Evolutionary conservation across 352 stramenopile species (phyloP).

Genomic region (Saprolegnia parasitica): DNA sequence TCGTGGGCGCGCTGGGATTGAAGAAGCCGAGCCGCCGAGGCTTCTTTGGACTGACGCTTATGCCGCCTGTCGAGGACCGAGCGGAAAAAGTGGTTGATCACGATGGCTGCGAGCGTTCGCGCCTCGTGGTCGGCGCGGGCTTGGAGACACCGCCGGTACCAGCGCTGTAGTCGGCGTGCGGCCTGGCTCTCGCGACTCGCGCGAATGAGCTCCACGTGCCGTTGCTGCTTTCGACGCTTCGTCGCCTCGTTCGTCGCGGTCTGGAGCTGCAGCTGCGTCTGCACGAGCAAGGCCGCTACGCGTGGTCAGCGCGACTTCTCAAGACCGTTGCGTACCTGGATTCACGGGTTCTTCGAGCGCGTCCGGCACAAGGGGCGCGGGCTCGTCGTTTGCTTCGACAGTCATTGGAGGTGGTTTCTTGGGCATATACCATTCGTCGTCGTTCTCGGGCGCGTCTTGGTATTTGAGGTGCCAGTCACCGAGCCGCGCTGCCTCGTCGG

Average conservation of each 20-base stretch:
- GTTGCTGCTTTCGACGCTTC: not conserved
- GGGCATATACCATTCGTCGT: not conserved
- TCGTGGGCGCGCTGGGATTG: conserved; percentile 12
- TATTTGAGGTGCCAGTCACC: not conserved
- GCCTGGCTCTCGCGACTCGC: not conserved
- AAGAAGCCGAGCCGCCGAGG: not conserved
- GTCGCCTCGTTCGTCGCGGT: not conserved
- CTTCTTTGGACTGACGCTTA: not conserved
- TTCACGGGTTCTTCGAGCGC: too few relatives aligned
- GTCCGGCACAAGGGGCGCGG: too few relatives aligned
- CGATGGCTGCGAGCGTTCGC: not conserved
- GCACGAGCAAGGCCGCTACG: too few relatives aligned
- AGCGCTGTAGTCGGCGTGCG: conserved; percentile 6
- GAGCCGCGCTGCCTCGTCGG: not conserved
- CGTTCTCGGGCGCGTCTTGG: not conserved
- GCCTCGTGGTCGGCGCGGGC: not conserved
- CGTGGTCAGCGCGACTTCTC: too few relatives aligned
- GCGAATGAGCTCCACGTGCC: not conserved
- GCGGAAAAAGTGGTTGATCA: conserved; percentile 17
- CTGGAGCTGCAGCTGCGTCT: not conserved
- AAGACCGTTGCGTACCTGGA: not conserved
- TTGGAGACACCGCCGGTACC: not conserved
- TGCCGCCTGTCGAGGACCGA: not conserved
- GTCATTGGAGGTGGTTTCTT: too few relatives aligned
- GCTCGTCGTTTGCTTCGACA: too few relatives aligned